Evolutionary conservation across 2,329 filamentous ascomycete species (phyloP), one percentile per base, ranked within the genome.

Genomic region (Diplodia intermedia): DNA sequence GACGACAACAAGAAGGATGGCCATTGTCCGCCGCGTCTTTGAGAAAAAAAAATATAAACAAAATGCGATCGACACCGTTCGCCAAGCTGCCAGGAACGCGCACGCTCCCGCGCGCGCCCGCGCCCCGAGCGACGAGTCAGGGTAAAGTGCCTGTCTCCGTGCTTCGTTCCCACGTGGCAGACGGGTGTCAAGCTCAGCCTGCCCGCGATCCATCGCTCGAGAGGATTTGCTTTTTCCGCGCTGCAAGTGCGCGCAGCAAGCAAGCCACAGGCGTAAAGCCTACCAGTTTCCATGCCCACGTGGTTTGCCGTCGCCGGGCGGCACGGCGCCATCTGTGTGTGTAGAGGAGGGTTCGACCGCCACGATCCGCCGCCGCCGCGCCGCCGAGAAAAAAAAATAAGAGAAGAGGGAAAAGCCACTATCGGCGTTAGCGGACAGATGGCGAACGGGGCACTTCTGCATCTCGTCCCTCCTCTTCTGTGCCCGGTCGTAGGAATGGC

Each of bases 211-310:
- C 43, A 52, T 36, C 43, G 50, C 43, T 47, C 40, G 15, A 7
- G 18, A 9, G 2, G 26, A 20, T 47, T 47, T 38, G 36, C 40
- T 20, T 47, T 47, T 47, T n/a, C n/a, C n/a, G 7, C 18, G 18
- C 40, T 38, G 36, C 36, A 38, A 38, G 36, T 12, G 8, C 36
- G 36, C 26, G 26, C 26, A 38, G 9, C 8, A 20, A 15, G 60
- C 60, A 62, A 52, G 60, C 60, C 60, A 62, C 60, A 18, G 60
- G 38, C 60, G 60, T 52, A 43, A 62, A 36, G n/a, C 29, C 2
- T n/a, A n/a, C 56, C 56, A 23, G 36, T 23, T 38, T 12, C 36
- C 60, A 1, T 12, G 20, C 40, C 43, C 60, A 62, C 60, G 60
- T 62, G 60, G 60, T 43, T n/a, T n/a, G 15, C n/a, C 36, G 26